Evolutionary conservation across 192 early-diverging fungal species (phyloP), one percentile per base, ranked within the genome.

Genomic region (Coemansia umbellata): DNA sequence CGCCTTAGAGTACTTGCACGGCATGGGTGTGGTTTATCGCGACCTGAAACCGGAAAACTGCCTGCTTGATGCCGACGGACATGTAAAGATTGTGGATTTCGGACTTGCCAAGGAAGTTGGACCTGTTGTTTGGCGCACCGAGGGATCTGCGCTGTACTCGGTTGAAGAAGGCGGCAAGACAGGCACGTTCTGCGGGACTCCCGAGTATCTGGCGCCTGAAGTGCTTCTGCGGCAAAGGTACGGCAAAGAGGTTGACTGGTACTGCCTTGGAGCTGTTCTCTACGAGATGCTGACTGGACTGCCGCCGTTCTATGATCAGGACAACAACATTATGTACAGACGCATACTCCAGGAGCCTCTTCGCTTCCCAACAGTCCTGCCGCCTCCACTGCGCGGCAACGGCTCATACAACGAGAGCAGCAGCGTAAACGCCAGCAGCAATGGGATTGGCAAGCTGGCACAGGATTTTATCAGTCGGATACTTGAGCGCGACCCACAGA

Each of bases 1-100:
- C 33, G 73, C 80, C 5, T 78, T 64, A 47, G 78, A 57, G 72
- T 95, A 98, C 52, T 58, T 98, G 23, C 95, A 98, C 51, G 78
- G 80, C 2, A 87, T 92, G 80, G 95, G 91, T 24, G 94, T 98
- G 6, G 92, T 91, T 6, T 94, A 98, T 58, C 85, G 85, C 17
- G 84, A 89, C 31, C 75, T 87, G 41, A 87, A 86, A 55, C 85
- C 86, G 13, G 84, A 98, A 72, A 98, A 98, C 78, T 69, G 95
- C 10, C 68, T 98, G 13, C 68, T 98, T 36, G 89, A 91, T 55
- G 79, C 70, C 3, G 59, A 82, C 9, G 85, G 87, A 37, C 84
- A 82, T 28, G 79, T 98, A 27, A 96, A 96, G 63, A 94, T 98
- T 55, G 90, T 94, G 8, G 95, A 97, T 74, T 98, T 96, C 80